Evolutionary conservation across 169 alveolate species (phyloP).

Genomic region (Miamiensis avidus): DNA sequence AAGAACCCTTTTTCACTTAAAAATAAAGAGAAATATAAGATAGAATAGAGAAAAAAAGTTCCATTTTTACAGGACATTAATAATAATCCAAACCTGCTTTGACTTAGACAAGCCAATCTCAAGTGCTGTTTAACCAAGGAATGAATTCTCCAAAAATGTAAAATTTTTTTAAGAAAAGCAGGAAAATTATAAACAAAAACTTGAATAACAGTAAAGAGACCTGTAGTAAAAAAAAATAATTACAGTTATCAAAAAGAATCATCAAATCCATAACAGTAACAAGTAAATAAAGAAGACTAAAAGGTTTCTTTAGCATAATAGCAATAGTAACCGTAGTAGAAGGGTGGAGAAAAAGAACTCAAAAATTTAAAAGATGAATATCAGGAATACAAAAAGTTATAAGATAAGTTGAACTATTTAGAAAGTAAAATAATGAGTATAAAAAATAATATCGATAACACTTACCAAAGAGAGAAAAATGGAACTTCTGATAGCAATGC

Average conservation of each 20-base stretch:
- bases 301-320: neutral
- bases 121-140: neutral
- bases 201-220: neutral
- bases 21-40: neutral
- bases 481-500: neutral
- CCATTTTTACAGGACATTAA: neutral
- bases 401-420: constrained; percentile 43
- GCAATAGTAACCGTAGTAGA: no score
- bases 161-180: neutral
- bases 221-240: neutral
- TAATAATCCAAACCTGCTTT: neutral
- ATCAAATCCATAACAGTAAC: neutral
- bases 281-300: no score
- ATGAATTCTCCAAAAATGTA: neutral
- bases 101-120: neutral
- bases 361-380: constrained; percentile 23
- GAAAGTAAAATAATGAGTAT: constrained; percentile 40
- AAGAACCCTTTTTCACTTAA: neutral
- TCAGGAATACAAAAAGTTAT: constrained; percentile 40
- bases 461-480: constrained; percentile 14
- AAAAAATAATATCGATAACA: constrained; percentile 36
- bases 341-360: neutral
- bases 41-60: neutral
- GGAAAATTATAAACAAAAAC: neutral
- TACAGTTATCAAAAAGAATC: neutral